Base-by-base conservation (phyloP, 2,329 filamentous ascomycete species). In the Penicillium griseofulvum region DNA sequence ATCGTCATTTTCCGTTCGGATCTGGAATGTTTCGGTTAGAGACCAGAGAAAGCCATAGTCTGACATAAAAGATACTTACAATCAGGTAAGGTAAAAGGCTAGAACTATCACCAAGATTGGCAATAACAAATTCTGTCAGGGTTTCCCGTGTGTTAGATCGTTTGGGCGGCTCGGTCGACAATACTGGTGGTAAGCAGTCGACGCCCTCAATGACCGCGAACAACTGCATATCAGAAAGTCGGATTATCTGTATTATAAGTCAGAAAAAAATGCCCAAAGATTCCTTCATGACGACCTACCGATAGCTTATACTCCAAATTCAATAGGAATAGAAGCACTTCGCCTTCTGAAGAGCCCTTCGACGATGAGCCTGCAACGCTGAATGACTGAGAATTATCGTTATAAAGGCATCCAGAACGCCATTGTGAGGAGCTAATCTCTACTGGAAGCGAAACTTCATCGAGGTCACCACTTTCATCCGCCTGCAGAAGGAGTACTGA, bases 401-500 rank as follows among this genome's bases (percentile, higher is more conserved):
- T 79, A 70, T 96, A 97, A 0, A 97, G 74, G 64, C 89, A 95
- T 10, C 90, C 92, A 3, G 90, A 89, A 7, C 87, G 77, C 90
- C 94, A 97, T 68, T 88, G 90, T 2, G 82, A 87, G 1, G 81
- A 74, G 3, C 87, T 76, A 0, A 81, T 65, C 9, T 80, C 77
- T 28, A 87, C 84, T 31, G 83, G 78, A 61, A 85, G 81, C 42
- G 89, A 84, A 3, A 96, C 74, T 68, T 96, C 90, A 68, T 96
- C 92, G 3, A 97, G 78, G 65, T 99, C 94, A 42, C 90, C 87
- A 66, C 85, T 89, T 43, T 84, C 84, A 66, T 92, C 90, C 37
- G 92, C 89, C 67, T 90, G 84, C 43, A 91, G 87, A 37, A 97
- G 78, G 53, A 90, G 85, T 7, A 91, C 81, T 57, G 89, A 94